phyloP scores from a whole-genome alignment of 2,329 filamentous ascomycete genomes.

The Microascus cirrosus region DNA sequence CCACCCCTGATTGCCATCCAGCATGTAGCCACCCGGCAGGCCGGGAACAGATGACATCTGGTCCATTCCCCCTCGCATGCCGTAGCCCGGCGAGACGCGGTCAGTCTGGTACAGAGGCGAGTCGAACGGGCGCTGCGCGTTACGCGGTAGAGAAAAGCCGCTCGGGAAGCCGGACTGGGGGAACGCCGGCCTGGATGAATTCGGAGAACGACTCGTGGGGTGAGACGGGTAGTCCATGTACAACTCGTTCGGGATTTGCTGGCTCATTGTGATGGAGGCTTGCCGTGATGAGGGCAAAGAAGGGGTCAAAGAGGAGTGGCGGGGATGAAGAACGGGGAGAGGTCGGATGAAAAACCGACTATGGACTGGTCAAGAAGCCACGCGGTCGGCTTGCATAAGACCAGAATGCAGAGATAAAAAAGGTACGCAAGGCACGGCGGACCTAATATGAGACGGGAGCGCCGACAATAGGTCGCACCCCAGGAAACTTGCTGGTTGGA shows the following conservation, averaged over 20 bases:
- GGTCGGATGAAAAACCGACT: neutral
- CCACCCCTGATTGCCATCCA: constrained; percentile 65
- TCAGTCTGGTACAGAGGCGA: constrained; percentile 62
- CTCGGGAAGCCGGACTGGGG: constrained; percentile 34
- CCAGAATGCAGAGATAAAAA: constrained; percentile 3
- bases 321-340: neutral
- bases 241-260: constrained; percentile 50
- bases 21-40: constrained; percentile 31
- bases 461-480: neutral
- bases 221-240: constrained; percentile 56
- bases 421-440: neutral
- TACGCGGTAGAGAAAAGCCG: constrained; percentile 28
- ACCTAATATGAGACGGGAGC: neutral
- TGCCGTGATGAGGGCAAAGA: neutral
- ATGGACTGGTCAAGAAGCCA: neutral
- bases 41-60: constrained; percentile 25
- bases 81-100: constrained; percentile 44
- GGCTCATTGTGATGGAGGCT: constrained; percentile 25
- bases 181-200: constrained; percentile 53
- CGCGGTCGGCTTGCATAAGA: constrained; percentile 6
- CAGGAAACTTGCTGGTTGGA: neutral
- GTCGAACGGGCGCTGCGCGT: constrained; percentile 68
- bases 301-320: neutral
- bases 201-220: constrained; percentile 52
- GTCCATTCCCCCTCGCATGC: constrained; percentile 44